Evolutionary conservation across 75 land plant species (phyloP).

Genomic region (Ceratopteris richardii): DNA sequence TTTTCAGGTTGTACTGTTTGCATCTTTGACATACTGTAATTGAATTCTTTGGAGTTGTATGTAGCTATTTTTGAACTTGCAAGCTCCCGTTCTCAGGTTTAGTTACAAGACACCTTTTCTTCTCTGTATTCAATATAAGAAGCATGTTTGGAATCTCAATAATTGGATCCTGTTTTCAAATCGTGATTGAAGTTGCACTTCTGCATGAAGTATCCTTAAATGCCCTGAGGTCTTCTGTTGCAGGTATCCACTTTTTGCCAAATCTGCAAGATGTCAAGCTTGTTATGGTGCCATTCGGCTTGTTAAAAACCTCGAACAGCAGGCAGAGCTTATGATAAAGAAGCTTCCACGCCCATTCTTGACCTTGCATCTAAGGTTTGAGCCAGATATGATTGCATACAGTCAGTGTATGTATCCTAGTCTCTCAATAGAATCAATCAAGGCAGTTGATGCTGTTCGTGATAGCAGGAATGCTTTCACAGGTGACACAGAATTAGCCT

Average conservation of each 20-base stretch:
- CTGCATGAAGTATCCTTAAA: too few species aligned
- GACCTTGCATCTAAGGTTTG: slow-evolving; percentile 81
- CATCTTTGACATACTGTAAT: too few species aligned
- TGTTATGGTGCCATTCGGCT: slow-evolving; percentile 77
- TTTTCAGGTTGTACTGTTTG: too few species aligned
- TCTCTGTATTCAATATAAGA: too few species aligned
- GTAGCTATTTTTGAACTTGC: too few species aligned
- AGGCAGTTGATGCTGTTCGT: slow-evolving; percentile 59
- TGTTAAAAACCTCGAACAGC: slow-evolving; percentile 40
- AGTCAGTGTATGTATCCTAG: slow-evolving; percentile 62
- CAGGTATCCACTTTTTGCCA: slow-evolving; percentile 63
- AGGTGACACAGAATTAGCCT: slow-evolving; percentile 45
- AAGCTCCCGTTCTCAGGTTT: too few species aligned
- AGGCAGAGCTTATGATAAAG: slow-evolving; percentile 40
- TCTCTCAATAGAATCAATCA: slow-evolving; percentile 47
- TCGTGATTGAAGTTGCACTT: too few species aligned
- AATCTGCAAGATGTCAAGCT: slow-evolving; percentile 74
- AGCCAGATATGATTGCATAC: slow-evolving; percentile 95
- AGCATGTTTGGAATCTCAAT: too few species aligned
- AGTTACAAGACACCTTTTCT: too few species aligned
- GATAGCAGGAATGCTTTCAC: slow-evolving; percentile 50
- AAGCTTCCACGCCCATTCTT: slow-evolving; percentile 78
- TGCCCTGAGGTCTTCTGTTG: too few species aligned
- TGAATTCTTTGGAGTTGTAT: too few species aligned
- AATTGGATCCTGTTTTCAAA: too few species aligned